A percentile compares a stretch with the other conserved stretches of the same genome.
These are phyloP conservation scores for Panicum virgatum DNA, from an alignment of 202 grass and related monocot species.

Conservation along the genomic window DNA sequence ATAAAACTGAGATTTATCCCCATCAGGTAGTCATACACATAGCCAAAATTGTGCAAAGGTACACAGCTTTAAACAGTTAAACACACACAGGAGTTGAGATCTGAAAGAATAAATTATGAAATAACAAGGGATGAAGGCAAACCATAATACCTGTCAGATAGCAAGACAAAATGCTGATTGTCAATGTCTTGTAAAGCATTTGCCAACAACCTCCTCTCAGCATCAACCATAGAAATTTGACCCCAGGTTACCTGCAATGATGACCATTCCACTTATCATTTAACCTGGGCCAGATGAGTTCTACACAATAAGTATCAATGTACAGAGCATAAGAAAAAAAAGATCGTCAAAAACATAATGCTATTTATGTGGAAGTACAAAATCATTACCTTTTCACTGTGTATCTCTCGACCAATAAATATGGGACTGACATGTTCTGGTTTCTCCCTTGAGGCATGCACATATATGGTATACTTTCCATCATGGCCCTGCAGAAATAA, in stretches of 20 bases:
- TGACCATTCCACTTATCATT: background rate
- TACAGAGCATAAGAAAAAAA: background rate
- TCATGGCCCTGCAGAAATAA: constrained; percentile 56
- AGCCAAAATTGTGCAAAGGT: constrained; percentile 74
- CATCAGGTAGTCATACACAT: constrained; percentile 71
- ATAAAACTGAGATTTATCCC: constrained; percentile 72
- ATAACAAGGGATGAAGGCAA: constrained; percentile 18
- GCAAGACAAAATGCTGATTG: constrained; percentile 84
- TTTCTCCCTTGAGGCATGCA: constrained; percentile 73
- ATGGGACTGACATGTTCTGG: constrained; percentile 64
- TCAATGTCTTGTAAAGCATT: constrained; percentile 66
- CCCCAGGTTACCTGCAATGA: constrained; percentile 58
- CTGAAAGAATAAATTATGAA: constrained; percentile 8
- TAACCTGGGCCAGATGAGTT: constrained; percentile 12
- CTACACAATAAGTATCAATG: background rate
- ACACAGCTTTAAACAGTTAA: constrained; percentile 77
- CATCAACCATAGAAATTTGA: constrained; percentile 72
- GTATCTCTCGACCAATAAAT: constrained; percentile 61
- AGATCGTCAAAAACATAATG: background rate
- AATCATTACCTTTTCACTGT: constrained; percentile 57
- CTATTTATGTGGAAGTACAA: background rate
- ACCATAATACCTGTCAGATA: constrained; percentile 64
- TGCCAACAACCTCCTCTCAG: constrained; percentile 61
- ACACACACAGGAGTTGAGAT: constrained; percentile 15
- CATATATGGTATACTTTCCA: constrained; percentile 60